phyloP scores from a whole-genome alignment of 192 early-diverging fungal genomes.

The Coemansia sp. region DNA sequence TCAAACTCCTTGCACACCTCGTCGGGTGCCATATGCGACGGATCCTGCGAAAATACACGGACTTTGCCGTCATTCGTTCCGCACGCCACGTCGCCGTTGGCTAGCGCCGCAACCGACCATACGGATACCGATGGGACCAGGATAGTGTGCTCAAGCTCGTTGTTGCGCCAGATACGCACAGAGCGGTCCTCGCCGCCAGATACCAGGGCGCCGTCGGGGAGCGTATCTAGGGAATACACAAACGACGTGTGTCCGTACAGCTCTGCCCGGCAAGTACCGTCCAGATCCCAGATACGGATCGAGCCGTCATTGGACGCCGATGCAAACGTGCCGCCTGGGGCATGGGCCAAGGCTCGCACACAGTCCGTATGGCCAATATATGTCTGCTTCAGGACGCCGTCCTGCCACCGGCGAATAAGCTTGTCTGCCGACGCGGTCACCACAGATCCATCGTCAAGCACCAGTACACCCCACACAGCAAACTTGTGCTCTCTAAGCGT shows the following conservation, averaged over 20 bases:
- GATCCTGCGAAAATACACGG: conserved; percentile 69
- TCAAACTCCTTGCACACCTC: conserved; percentile 40
- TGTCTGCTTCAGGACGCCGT: conserved; percentile 57
- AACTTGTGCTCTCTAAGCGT: conserved; percentile 72
- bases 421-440: conserved; percentile 92
- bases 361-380: conserved; percentile 83
- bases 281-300: conserved; percentile 73
- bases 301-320: conserved; percentile 90
- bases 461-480: conserved; percentile 92
- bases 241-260: conserved; percentile 86
- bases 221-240: conserved; percentile 74
- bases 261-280: conserved; percentile 66
- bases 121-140: conserved; percentile 84
- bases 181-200: conserved; percentile 94
- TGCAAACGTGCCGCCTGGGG: conserved; percentile 65
- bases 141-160: conserved; percentile 68
- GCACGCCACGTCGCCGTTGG: conserved; percentile 79
- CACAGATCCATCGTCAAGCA: conserved; percentile 59
- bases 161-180: conserved; percentile 78
- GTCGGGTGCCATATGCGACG: conserved; percentile 55
- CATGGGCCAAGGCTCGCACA: conserved; percentile 69
- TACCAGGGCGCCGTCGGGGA: conserved; percentile 71
- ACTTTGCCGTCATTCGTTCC: conserved; percentile 77
- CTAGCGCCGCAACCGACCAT: conserved; percentile 74
- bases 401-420: conserved; percentile 79